A percentile compares a stretch with the other conserved stretches of the same genome.
These are phyloP conservation scores for Agaricales sp. DNA, from an alignment of 1,284 basidiomycete species.

Conservation along the genomic window DNA sequence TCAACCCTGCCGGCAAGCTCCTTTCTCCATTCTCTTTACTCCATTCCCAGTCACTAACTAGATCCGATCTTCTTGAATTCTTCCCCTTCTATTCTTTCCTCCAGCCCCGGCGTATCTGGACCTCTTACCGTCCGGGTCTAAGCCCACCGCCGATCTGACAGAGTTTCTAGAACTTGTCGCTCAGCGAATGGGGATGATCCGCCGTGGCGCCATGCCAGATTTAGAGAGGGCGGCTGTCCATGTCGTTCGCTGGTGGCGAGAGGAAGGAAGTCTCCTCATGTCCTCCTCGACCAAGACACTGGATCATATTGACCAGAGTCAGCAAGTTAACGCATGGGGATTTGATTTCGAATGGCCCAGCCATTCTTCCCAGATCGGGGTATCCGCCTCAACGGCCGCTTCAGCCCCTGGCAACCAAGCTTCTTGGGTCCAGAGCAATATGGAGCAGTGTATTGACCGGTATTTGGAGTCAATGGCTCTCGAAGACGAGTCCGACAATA, in stretches of 20 bases:
- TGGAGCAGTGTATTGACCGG: slow-evolving; percentile 58
- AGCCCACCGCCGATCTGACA: slow-evolving; percentile 48
- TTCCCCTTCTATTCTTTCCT: slow-evolving; percentile 6
- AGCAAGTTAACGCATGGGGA: slow-evolving; percentile 49
- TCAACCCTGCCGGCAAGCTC: slow-evolving; percentile 59
- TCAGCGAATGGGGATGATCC: slow-evolving; percentile 68
- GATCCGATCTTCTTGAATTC: slow-evolving; percentile 6
- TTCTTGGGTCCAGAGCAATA: slow-evolving; percentile 43
- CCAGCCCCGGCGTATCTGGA: slow-evolving; percentile 61
- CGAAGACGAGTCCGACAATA: slow-evolving; percentile 42
- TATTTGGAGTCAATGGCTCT: slow-evolving; percentile 31
- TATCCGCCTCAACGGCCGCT: not conserved
- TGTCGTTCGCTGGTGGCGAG: slow-evolving; percentile 81
- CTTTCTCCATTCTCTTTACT: slow-evolving; percentile 7
- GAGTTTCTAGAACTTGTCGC: slow-evolving; percentile 67
- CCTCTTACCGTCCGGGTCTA: slow-evolving; percentile 41
- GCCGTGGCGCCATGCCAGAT: slow-evolving; percentile 67
- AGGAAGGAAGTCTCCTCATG: slow-evolving; percentile 44
- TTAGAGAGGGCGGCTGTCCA: slow-evolving; percentile 62
- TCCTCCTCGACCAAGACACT: slow-evolving; percentile 3
- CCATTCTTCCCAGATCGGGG: not conserved
- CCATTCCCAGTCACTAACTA: slow-evolving; percentile 9
- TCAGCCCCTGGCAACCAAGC: slow-evolving; percentile 13
- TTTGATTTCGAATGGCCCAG: slow-evolving; percentile 71
- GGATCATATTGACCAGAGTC: slow-evolving; percentile 9